A percentile compares a stretch with the other conserved stretches of the same genome.
phyloP scores from a whole-genome alignment of 768 basidiomycete genomes.

The Russula olivacea region DNA sequence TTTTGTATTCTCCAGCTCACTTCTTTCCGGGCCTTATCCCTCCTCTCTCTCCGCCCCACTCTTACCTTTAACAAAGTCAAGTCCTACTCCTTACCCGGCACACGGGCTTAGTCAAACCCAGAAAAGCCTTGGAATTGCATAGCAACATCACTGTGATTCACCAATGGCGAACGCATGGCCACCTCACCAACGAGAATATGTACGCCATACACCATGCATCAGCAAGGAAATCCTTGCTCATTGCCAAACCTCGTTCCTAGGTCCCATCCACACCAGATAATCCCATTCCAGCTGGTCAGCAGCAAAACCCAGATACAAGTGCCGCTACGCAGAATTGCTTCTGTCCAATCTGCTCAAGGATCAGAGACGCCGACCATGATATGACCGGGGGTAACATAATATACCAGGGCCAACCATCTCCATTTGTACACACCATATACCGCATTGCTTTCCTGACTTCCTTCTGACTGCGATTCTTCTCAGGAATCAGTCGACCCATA shows the following conservation, averaged over 20 bases:
- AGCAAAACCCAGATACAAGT: background rate
- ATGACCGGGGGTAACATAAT: background rate
- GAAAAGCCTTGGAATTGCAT: too few relatives aligned
- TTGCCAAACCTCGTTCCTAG: background rate
- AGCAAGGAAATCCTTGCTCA: background rate
- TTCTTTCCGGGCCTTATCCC: too few relatives aligned
- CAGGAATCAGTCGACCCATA: background rate
- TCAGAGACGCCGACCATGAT: background rate
- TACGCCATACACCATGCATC: background rate
- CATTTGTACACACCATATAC: background rate
- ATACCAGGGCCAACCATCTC: background rate
- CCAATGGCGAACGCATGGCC: too few relatives aligned
- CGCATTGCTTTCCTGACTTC: background rate
- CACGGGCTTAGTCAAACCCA: too few relatives aligned
- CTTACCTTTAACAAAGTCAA: too few relatives aligned
- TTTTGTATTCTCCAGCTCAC: too few relatives aligned
- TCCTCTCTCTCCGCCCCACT: too few relatives aligned
- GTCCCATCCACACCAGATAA: background rate
- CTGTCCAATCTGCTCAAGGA: background rate
- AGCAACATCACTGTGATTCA: too few relatives aligned
- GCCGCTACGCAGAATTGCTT: background rate
- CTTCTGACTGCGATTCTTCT: background rate
- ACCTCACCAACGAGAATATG: too few relatives aligned
- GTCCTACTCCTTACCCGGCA: too few relatives aligned
- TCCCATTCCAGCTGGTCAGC: background rate